These are phyloP conservation scores for Drechslerella coelobrocha DNA, from an alignment of 2,329 filamentous ascomycete genomes.

Conservation along the genomic window DNA sequence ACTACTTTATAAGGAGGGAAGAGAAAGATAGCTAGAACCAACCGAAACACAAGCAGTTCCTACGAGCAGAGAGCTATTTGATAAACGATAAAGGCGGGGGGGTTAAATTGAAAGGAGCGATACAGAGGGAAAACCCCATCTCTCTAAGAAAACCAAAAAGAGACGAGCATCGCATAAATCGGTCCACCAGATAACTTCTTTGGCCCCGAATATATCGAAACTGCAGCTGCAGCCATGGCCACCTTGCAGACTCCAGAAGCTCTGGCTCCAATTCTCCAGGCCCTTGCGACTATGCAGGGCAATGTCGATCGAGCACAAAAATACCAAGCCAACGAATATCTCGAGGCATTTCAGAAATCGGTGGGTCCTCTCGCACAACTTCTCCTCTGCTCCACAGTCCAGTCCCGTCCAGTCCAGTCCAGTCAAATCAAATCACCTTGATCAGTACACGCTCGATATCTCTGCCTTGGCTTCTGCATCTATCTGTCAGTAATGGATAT, in stretches of 20 bases:
- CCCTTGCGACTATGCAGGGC: slow-evolving; percentile 87
- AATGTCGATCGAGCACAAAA: slow-evolving; percentile 82
- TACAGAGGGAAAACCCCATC: slow-evolving; percentile 11
- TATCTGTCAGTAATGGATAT: slow-evolving; percentile 33
- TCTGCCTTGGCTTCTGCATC: slow-evolving; percentile 46
- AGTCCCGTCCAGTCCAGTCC: slow-evolving; percentile 45
- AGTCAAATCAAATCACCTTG: slow-evolving; percentile 42
- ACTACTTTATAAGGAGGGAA: neutral
- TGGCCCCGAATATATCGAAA: slow-evolving; percentile 2
- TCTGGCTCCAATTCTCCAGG: slow-evolving; percentile 84
- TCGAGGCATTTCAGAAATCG: slow-evolving; percentile 97
- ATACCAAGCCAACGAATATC: slow-evolving; percentile 85
- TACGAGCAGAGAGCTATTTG: slow-evolving; percentile 6
- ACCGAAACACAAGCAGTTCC: neutral
- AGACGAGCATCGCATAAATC: slow-evolving; percentile 18
- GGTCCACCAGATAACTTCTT: neutral
- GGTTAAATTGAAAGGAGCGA: slow-evolving; percentile 6
- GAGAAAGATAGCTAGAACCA: neutral
- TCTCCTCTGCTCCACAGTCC: slow-evolving; percentile 50
- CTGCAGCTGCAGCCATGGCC: slow-evolving; percentile 66
- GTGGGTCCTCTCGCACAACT: slow-evolving; percentile 64
- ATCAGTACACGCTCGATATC: slow-evolving; percentile 47
- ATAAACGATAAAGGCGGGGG: slow-evolving; percentile 44
- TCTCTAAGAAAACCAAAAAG: neutral
- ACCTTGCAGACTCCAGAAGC: slow-evolving; percentile 68